A percentile compares a stretch with the other conserved stretches of the same genome.
Conservation (phyloP, 306 rosid species). For the Glycine latifolia region DNA sequence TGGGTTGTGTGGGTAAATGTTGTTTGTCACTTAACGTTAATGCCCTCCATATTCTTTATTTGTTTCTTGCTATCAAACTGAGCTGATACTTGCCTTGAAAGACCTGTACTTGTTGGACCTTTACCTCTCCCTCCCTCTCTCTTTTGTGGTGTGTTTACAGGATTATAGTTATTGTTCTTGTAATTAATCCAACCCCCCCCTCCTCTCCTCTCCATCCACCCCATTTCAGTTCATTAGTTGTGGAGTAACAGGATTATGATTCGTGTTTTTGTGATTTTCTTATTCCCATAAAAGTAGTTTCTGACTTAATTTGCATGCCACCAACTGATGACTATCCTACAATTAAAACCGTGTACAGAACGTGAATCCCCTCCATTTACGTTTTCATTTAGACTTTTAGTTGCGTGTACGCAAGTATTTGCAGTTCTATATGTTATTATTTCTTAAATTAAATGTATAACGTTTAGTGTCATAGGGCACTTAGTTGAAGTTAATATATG, state of each 20-base stretch:
- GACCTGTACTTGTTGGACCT: constrained; percentile 8
- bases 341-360: too few species aligned
- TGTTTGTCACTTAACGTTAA: constrained; percentile 37
- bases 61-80: constrained; percentile 47
- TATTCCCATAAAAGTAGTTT: background rate
- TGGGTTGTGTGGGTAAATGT: constrained; percentile 52
- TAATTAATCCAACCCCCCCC: too few species aligned
- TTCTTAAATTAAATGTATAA: too few species aligned
- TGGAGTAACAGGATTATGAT: background rate
- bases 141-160: background rate
- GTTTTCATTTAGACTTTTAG: too few species aligned
- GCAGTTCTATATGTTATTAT: too few species aligned
- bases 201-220: too few species aligned
- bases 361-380: too few species aligned
- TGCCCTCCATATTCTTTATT: constrained; percentile 47
- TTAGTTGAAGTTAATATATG: background rate
- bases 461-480: background rate
- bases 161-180: too few species aligned
- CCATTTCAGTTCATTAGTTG: background rate
- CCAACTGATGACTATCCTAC: too few species aligned
- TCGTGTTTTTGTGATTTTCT: background rate
- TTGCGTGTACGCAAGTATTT: too few species aligned
- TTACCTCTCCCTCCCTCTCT: background rate
- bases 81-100: constrained; percentile 44
- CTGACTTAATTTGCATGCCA: background rate